phyloP scores from a whole-genome alignment of 2,329 filamentous ascomycete genomes.

The Exophiala phaeomuriformis region DNA sequence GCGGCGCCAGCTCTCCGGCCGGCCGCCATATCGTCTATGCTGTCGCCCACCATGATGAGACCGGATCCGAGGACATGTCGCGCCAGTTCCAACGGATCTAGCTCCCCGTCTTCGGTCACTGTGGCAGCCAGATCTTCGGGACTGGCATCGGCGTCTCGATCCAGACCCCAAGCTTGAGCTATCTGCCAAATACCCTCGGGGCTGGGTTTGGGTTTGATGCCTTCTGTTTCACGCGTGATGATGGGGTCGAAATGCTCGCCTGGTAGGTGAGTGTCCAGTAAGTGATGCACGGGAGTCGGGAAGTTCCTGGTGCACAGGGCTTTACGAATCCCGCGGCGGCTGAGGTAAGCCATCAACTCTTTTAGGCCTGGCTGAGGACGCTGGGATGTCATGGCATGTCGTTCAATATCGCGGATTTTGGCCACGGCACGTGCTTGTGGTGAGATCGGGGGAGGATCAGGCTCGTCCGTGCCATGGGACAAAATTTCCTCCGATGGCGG shows the following conservation, averaged over 20 bases:
- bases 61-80: constrained; percentile 33
- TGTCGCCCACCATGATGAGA: constrained; percentile 54
- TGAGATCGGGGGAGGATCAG: constrained; percentile 8
- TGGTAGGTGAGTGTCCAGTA: constrained; percentile 27
- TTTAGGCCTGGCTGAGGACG: constrained; percentile 72
- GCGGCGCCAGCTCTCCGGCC: constrained; percentile 75
- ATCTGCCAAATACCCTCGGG: constrained; percentile 26
- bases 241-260: constrained; percentile 23
- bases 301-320: constrained; percentile 95
- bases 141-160: constrained; percentile 3
- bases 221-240: constrained; percentile 26
- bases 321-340: constrained; percentile 55
- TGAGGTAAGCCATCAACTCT: constrained; percentile 74
- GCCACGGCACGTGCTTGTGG: constrained; percentile 51
- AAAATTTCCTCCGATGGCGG: constrained; percentile 10
- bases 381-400: constrained; percentile 70
- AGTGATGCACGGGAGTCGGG: constrained; percentile 48
- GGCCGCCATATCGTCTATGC: constrained; percentile 87
- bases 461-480: constrained; percentile 23
- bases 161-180: constrained; percentile 23
- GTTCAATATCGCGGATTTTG: constrained; percentile 71
- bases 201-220: constrained; percentile 24
- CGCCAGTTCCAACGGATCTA: constrained; percentile 39
- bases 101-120: neutral
- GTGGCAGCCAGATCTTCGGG: neutral